Conservation (phyloP, 768 basidiomycete genomes). For the Grammothele lineata region DNA sequence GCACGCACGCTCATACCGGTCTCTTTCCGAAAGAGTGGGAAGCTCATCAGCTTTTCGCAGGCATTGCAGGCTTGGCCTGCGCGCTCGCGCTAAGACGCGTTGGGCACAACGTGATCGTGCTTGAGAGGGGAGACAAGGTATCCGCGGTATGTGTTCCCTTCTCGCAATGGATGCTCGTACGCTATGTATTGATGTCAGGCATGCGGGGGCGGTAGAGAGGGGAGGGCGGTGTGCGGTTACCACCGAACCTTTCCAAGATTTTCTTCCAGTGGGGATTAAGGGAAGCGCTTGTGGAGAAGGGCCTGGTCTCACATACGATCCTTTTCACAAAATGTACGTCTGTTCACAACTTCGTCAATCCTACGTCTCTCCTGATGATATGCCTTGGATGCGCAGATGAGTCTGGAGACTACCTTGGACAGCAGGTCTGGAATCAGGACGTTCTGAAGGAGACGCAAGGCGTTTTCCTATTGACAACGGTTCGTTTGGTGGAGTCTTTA, state of each 20-base stretch:
- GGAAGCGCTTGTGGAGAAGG: slow-evolving; percentile 19
- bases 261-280: slow-evolving; percentile 33
- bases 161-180: not conserved
- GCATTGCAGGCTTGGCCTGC: not conserved
- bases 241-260: slow-evolving; percentile 35
- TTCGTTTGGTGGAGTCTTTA: slow-evolving; percentile 10
- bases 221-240: slow-evolving; percentile 26
- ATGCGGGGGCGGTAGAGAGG: slow-evolving; percentile 7
- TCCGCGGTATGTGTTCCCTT: not conserved
- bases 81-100: not conserved
- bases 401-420: slow-evolving; percentile 26
- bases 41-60: not conserved
- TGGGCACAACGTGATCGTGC: not conserved
- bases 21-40: not conserved
- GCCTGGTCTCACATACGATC: slow-evolving; percentile 19
- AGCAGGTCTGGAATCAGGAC: slow-evolving; percentile 26
- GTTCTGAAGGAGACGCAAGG: slow-evolving; percentile 27
- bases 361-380: too few relatives aligned
- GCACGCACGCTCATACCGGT: not conserved
- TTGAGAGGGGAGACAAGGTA: not conserved
- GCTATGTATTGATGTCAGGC: slow-evolving; percentile 1
- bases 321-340: too few relatives aligned
- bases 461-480: slow-evolving; percentile 28
- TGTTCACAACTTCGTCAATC: too few relatives aligned
- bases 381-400: slow-evolving; percentile 22